A percentile compares a stretch with the other conserved stretches of the same genome.
Evolutionary conservation across 768 basidiomycete species (phyloP).

Genomic region (Psilocybe tampanensis): DNA sequence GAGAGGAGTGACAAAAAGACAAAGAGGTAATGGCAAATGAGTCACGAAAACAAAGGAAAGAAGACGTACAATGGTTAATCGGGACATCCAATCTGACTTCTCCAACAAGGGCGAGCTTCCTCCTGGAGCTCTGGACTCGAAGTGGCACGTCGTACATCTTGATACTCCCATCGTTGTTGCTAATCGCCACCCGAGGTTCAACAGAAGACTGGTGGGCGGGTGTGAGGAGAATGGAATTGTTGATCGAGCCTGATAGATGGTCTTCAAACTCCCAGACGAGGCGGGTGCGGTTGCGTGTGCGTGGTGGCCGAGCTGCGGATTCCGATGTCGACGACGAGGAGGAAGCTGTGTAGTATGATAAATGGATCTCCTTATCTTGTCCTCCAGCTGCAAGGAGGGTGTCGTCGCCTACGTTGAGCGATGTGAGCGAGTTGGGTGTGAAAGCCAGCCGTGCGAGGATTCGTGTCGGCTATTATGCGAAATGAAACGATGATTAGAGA

Average conservation of each 20-base stretch:
- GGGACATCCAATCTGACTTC: conserved; percentile 63
- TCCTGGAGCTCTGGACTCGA: conserved; percentile 41
- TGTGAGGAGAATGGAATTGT: conserved; percentile 79
- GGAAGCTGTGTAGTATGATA: conserved; percentile 49
- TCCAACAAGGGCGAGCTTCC: conserved; percentile 51
- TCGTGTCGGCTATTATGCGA: conserved; percentile 41
- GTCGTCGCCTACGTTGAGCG: conserved; percentile 53
- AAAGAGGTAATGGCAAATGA: no score
- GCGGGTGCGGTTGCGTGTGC: conserved; percentile 19
- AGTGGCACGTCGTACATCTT: conserved; percentile 79
- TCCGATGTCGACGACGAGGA: conserved; percentile 19
- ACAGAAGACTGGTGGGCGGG: conserved; percentile 62
- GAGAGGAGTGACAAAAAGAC: no score
- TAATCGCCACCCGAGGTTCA: conserved; percentile 79
- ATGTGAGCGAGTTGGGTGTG: conserved; percentile 63
- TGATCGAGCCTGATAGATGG: conserved; percentile 68
- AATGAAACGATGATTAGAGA: neutral
- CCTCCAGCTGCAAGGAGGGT: conserved; percentile 78
- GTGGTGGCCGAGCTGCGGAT: neutral
- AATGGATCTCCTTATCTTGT: conserved; percentile 70
- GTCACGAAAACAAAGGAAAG: neutral
- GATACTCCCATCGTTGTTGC: conserved; percentile 85
- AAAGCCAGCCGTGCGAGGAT: conserved; percentile 57
- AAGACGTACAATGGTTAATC: conserved; percentile 76
- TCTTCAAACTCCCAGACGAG: conserved; percentile 58